Base-by-base conservation (phyloP, 1,139 yeast species). In the Eremothecium gossypii region DNA sequence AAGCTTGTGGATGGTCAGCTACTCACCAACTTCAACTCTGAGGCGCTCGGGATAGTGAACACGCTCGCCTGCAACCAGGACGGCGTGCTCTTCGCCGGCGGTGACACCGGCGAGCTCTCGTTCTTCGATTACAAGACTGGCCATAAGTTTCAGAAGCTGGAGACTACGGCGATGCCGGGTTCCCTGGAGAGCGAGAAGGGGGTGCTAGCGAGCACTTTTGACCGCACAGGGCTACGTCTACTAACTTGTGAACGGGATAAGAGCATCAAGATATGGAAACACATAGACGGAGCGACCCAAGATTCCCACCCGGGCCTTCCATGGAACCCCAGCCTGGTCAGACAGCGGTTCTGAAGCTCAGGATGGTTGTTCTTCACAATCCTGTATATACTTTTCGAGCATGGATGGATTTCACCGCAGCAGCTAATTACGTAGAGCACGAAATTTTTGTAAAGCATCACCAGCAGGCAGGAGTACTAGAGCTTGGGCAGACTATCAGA, bases 211-310 rank as follows among this genome's bases (percentile, higher is more conserved):
- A 75, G 89, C 34, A 60, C 77, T 1, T 87, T 86, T 60, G 97
- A 91, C 61, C 68, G 71, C 59, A 79, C 86, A 49, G 96, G 97
- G 0, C 62, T 80, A 51, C 71, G 96, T 35, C 65, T 91, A 44
- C 72, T 91, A 14, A 85, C 96, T 0, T 86, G 96, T 41, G 95
- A 84, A 54, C 81, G 87, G 8, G 98, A 91, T 61, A 89, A 87
- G 61, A 81, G 87, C 53, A 77, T 91, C 39, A 86, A 87, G 59
- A 68, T 91, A 1, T 91, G 96, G 96, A 76, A 71, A 39, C 80
- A 77, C 49, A 74, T 68, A 41, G 65, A 66, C 7, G 56, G 55
- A 3, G 76, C 78, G 0, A 70, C 74, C 0, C 64, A 61, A 32
- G 70, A 65, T 36, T 53, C 68, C 0, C 66, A 71, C 52, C 78